A percentile compares a stretch with the other conserved stretches of the same genome.
phyloP scores from a whole-genome alignment of 768 basidiomycete species.

The Scleroderma bovista region DNA sequence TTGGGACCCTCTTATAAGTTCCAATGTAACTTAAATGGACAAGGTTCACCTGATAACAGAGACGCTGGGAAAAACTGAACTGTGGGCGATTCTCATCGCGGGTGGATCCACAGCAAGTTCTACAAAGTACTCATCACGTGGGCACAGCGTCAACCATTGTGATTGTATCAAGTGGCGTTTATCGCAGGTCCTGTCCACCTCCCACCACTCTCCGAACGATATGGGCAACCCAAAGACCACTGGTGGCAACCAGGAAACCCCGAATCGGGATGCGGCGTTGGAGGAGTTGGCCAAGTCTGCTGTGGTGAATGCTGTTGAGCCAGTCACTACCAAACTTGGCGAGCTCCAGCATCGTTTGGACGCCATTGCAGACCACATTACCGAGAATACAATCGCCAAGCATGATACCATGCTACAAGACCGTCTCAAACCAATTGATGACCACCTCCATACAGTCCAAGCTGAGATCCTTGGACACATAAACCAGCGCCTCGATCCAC shows the following conservation, averaged over 20 bases:
- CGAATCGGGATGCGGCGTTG: neutral
- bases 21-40: too few relatives aligned
- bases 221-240: too few relatives aligned
- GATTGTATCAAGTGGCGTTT: too few relatives aligned
- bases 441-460: neutral
- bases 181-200: too few relatives aligned
- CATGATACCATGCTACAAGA: neutral
- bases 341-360: neutral
- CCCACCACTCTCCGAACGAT: too few relatives aligned
- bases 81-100: too few relatives aligned
- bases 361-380: neutral
- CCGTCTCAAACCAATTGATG: neutral
- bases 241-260: neutral
- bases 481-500: neutral
- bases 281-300: neutral
- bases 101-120: too few relatives aligned
- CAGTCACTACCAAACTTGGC: neutral
- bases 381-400: neutral
- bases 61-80: too few relatives aligned
- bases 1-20: too few relatives aligned
- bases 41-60: too few relatives aligned
- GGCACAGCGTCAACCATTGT: too few relatives aligned
- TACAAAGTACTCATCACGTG: too few relatives aligned
- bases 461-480: neutral
- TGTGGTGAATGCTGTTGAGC: neutral